Evolutionary conservation across 2,329 filamentous ascomycete genomes (phyloP).

Genomic region (Talaromyces sp.): DNA sequence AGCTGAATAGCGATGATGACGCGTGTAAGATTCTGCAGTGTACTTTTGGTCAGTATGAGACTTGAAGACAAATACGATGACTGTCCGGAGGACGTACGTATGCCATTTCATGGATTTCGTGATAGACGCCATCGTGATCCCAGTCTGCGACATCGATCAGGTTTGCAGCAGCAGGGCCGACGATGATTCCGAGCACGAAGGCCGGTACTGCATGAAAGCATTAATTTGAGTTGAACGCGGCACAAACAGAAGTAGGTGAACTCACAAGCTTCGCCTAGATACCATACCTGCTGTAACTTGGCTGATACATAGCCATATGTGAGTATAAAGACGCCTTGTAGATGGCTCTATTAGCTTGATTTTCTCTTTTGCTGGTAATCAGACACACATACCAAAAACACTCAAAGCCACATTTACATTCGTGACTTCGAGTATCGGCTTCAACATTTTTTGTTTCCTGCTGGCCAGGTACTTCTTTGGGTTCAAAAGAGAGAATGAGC

Average conservation of each 20-base stretch:
- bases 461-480: no score
- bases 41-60: neutral
- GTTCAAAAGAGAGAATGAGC: neutral
- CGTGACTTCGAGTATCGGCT: conserved; percentile 35
- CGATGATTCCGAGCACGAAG: conserved; percentile 51
- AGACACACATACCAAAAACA: conserved; percentile 29
- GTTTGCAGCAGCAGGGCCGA: conserved; percentile 55
- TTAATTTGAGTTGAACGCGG: neutral
- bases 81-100: conserved; percentile 31
- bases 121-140: conserved; percentile 33
- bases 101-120: conserved; percentile 38
- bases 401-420: conserved; percentile 35
- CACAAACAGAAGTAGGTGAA: neutral
- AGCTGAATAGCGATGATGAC: conserved; percentile 62
- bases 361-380: neutral
- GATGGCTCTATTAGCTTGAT: neutral
- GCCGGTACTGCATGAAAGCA: conserved; percentile 50
- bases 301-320: conserved; percentile 34
- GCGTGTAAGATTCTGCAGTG: conserved; percentile 49
- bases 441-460: conserved; percentile 28
- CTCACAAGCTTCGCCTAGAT: conserved; percentile 41
- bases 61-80: neutral
- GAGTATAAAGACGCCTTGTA: conserved; percentile 33
- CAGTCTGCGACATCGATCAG: conserved; percentile 49
- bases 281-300: conserved; percentile 39